phyloP scores from a whole-genome alignment of 2,329 filamentous ascomycete genomes.

The Pseudogymnoascus sp. region DNA sequence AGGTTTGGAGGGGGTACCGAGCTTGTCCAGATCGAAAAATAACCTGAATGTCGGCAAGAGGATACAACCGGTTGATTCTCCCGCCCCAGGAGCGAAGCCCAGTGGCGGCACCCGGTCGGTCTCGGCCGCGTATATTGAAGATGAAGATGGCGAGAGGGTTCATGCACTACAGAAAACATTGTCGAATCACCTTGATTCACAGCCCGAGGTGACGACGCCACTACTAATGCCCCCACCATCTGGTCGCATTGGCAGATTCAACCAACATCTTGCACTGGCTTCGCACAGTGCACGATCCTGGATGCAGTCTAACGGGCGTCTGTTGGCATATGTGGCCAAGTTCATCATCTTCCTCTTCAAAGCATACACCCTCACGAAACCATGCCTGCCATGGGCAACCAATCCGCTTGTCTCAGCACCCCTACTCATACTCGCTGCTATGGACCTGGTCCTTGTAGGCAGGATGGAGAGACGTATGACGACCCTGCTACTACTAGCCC shows the following conservation, averaged over 20 bases:
- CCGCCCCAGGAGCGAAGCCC: constrained; percentile 25
- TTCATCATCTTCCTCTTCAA: constrained; percentile 63
- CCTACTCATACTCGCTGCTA: constrained; percentile 59
- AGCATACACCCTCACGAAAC: constrained; percentile 54
- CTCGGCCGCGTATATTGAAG: constrained; percentile 28
- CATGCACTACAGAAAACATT: neutral
- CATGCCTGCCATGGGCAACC: constrained; percentile 68
- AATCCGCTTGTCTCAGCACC: constrained; percentile 59
- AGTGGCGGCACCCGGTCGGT: constrained; percentile 22
- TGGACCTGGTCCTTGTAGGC: constrained; percentile 51
- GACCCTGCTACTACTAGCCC: constrained; percentile 38
- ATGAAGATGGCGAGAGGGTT: constrained; percentile 18
- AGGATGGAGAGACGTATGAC: constrained; percentile 34
- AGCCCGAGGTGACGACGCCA: constrained; percentile 21
- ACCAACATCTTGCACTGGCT: constrained; percentile 25
- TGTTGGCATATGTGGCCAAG: constrained; percentile 40
- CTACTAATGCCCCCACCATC: constrained; percentile 37
- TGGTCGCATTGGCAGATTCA: constrained; percentile 28
- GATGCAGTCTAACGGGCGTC: constrained; percentile 28
- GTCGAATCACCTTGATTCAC: constrained; percentile 1
- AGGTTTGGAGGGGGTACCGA: neutral
- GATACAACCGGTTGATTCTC: constrained; percentile 30
- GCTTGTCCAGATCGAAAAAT: neutral
- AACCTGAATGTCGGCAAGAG: constrained; percentile 21
- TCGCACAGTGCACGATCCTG: constrained; percentile 34